Evolutionary conservation across 2,329 filamentous ascomycete species (phyloP).

Genomic region (Fusarium fracticaudum): DNA sequence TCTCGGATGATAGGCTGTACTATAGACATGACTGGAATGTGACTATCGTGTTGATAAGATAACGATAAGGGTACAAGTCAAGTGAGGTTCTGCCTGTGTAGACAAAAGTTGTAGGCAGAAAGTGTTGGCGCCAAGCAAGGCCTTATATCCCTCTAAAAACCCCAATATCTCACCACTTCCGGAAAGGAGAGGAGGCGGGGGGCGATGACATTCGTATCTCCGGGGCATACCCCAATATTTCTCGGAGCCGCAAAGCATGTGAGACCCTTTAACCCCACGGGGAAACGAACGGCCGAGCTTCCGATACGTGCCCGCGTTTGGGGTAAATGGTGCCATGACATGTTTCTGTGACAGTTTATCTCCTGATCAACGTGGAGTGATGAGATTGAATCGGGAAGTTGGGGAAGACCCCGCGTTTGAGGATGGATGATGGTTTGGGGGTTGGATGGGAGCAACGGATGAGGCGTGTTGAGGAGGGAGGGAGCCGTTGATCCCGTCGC

Average conservation of each 20-base stretch:
- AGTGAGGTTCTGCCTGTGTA: too few relatives aligned
- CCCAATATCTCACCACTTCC: slow-evolving; percentile 1
- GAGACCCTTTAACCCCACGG: slow-evolving; percentile 18
- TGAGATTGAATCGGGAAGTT: background rate
- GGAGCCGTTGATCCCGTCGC: background rate
- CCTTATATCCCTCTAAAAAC: background rate
- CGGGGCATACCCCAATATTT: slow-evolving; percentile 4
- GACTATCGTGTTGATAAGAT: background rate
- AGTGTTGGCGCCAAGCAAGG: background rate
- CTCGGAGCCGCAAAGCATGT: slow-evolving; percentile 21
- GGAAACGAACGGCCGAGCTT: slow-evolving; percentile 9
- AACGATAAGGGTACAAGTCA: rapidly evolving
- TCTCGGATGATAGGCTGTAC: slow-evolving; percentile 14
- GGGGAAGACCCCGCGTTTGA: background rate
- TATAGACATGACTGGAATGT: background rate
- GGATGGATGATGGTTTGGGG: background rate
- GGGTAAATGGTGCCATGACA: background rate
- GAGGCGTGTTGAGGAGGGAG: background rate
- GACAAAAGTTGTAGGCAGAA: rapidly evolving
- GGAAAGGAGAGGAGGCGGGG: background rate
- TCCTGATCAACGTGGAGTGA: background rate
- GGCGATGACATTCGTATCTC: background rate
- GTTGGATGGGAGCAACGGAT: rapidly evolving
- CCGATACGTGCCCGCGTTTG: slow-evolving; percentile 29
- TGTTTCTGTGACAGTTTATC: background rate